Conservation (phyloP, 208 protist species). For the Trypanosomatidae sp. region DNA sequence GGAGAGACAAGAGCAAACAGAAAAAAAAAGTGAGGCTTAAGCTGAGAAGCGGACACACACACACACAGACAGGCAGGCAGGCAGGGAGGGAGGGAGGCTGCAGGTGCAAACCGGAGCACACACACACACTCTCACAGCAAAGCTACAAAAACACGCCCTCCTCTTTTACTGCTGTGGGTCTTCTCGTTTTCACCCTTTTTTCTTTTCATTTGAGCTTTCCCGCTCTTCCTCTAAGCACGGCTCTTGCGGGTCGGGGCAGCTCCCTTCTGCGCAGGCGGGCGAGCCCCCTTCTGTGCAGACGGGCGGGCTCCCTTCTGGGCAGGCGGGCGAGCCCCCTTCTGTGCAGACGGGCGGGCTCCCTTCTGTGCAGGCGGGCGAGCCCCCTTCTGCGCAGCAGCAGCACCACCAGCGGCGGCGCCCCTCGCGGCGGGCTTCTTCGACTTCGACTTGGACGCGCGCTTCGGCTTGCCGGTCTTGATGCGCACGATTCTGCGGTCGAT, state of each 20-base stretch:
- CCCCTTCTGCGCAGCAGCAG: constrained; percentile 32
- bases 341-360: constrained; percentile 24
- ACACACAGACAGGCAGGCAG: not conserved
- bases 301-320: constrained; percentile 14
- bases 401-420: constrained; percentile 28
- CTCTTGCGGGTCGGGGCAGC: constrained; percentile 27
- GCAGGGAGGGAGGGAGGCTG: not conserved
- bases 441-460: constrained; percentile 55
- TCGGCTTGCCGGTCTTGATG: constrained; percentile 87
- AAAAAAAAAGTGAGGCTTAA: not conserved
- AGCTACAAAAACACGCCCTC: not conserved
- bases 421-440: constrained; percentile 34
- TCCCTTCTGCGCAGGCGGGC: constrained; percentile 16
- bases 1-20: not conserved
- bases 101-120: not conserved
- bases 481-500: constrained; percentile 80
- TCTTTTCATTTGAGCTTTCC: not conserved
- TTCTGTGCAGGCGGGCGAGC: constrained; percentile 22
- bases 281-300: constrained; percentile 15
- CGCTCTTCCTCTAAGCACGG: constrained; percentile 15
- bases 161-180: not conserved
- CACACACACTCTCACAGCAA: not conserved
- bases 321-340: constrained; percentile 22
- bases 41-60: not conserved
- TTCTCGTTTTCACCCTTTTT: not conserved